Percentiles rank a stretch among this genome's conserved stretches.
Conservation (phyloP, 176 grass and related monocot genomes). For the Rhynchospora pubera region DNA sequence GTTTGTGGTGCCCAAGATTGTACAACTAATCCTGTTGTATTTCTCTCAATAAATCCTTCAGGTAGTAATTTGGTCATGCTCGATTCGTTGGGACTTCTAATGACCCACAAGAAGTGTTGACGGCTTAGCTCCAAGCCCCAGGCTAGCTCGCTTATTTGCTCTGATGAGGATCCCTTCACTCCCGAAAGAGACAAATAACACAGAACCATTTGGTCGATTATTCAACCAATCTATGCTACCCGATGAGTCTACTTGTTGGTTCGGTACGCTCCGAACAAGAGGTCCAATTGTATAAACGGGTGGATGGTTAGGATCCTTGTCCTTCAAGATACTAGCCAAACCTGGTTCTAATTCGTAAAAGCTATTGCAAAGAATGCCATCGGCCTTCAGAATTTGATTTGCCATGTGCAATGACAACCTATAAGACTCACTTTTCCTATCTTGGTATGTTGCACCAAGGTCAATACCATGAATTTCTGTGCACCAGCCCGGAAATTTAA, state of each 20-base stretch:
- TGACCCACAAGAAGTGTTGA: conserved; percentile 40
- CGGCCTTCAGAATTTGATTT: not conserved
- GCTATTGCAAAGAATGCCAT: conserved; percentile 30
- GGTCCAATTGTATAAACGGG: conserved; percentile 19
- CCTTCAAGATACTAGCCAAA: not conserved
- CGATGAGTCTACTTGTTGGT: not conserved
- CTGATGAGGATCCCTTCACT: conserved; percentile 26
- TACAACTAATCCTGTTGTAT: conserved; percentile 1
- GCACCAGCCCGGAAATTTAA: conserved; percentile 54
- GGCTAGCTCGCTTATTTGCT: conserved; percentile 35
- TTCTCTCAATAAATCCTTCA: conserved; percentile 9
- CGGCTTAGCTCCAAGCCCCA: conserved; percentile 19
- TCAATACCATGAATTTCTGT: conserved; percentile 45
- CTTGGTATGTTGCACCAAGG: conserved; percentile 36
- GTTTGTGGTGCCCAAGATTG: not conserved
- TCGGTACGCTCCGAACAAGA: not conserved
- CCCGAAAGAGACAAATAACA: conserved; percentile 40
- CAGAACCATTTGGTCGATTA: conserved; percentile 22
- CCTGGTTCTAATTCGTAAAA: conserved; percentile 27
- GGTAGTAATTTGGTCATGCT: not conserved
- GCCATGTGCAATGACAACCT: not conserved
- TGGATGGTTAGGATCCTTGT: not conserved
- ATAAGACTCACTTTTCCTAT: conserved; percentile 16
- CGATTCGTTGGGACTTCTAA: not conserved
- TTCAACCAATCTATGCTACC: conserved; percentile 34